Evolutionary conservation across 768 basidiomycete genomes (phyloP), one percentile per base, ranked within the genome.

Genomic region (Collybia nuda): DNA sequence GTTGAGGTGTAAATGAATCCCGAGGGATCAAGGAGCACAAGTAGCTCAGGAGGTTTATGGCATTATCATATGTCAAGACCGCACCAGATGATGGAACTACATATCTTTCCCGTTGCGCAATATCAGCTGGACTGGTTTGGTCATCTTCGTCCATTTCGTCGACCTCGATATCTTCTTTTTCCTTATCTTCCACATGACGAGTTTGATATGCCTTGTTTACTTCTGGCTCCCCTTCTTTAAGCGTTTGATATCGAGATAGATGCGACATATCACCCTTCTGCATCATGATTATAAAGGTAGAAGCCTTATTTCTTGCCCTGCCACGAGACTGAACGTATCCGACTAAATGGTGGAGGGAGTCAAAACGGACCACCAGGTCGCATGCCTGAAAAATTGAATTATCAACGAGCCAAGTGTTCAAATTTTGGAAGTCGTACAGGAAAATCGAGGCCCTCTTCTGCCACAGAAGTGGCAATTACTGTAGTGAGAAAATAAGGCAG

Each of bases 371-470:
- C 40, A 93, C 89, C 6, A 94, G 73, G 60, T 92, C 88, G 64
- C 92, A 94, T 9, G 86, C 86, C 88, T 90, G 35, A 47, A n/a
- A 22, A 22, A 40, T 53, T 14, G 56, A 11, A 46, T 38, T 39
- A 47, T 55, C 38, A 50, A 47, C 40, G 28, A 5, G 21, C 19
- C 36, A 18, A 5, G 39, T 18, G 22, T 46, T 1, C 15, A 9
- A 26, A 15, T n/a, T 11, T 11, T 38, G 36, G 17, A 36, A 40
- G 26, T 56, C 80, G 48, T 60, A 88, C 86, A 19, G 87, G 88
- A 69, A 96, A 92, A 64, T 96, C 93, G 15, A 96, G 77, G 0
- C 93, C 93, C 71, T 96, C 93, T 66, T 96, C 93, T 0, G 91
- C 93, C 12, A 95, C 91, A 5, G 86, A 85, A 0, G 91, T 93